Percentiles rank a stretch among this genome's conserved stretches.
Evolutionary conservation across 2,329 filamentous ascomycete genomes (phyloP).

Genomic region (Neofusicoccum ribis): DNA sequence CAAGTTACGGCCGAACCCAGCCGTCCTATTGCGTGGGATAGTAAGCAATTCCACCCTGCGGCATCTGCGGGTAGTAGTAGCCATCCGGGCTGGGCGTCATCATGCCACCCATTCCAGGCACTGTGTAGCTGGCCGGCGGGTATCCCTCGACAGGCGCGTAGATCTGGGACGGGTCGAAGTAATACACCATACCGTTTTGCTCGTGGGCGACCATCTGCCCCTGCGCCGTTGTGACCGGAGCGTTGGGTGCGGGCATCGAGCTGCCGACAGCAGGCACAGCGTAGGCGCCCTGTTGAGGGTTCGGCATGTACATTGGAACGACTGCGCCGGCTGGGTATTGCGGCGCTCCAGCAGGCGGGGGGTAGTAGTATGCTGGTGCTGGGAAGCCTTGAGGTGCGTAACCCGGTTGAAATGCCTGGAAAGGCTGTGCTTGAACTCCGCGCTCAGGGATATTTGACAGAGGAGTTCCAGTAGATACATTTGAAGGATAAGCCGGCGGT

Average conservation of each 20-base stretch:
- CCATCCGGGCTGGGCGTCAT: constrained; percentile 62
- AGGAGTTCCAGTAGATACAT: constrained; percentile 73
- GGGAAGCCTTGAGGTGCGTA: constrained; percentile 48
- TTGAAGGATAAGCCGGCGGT: constrained; percentile 67
- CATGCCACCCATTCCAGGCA: constrained; percentile 74
- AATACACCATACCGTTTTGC: constrained; percentile 94
- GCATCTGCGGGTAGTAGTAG: constrained; percentile 59
- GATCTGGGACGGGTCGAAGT: constrained; percentile 79
- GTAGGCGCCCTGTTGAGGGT: constrained; percentile 51
- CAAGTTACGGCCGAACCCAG: constrained; percentile 2
- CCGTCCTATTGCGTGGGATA: constrained; percentile 49
- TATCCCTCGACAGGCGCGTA: constrained; percentile 42
- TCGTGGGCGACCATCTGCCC: constrained; percentile 73
- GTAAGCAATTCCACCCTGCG: constrained; percentile 52
- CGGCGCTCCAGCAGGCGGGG: constrained; percentile 44
- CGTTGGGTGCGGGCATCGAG: constrained; percentile 12
- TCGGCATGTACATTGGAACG: constrained; percentile 60
- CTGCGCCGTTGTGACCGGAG: constrained; percentile 43
- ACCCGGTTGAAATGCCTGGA: constrained; percentile 66
- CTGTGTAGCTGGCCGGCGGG: constrained; percentile 51
- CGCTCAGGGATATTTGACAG: constrained; percentile 91
- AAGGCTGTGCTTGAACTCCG: constrained; percentile 85
- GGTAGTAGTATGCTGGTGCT: constrained; percentile 65
- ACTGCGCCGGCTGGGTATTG: constrained; percentile 47
- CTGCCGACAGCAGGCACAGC: constrained; percentile 39